Evolutionary conservation across 192 early-diverging fungal genomes (phyloP).

Genomic region (Podila minutissima): DNA sequence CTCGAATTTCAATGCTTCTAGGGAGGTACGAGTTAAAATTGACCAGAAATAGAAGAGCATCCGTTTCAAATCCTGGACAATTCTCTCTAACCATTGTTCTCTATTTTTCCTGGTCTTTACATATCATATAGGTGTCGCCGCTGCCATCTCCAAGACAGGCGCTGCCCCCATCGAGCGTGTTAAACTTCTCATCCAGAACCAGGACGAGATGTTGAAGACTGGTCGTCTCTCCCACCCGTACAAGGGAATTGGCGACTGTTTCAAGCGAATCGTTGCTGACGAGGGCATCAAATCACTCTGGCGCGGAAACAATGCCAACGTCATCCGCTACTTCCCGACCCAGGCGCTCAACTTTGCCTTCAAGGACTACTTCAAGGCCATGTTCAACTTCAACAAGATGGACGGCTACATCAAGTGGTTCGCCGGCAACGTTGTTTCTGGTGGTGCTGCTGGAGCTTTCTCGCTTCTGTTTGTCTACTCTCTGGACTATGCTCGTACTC

Average conservation of each 20-base stretch:
- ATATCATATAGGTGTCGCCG: slow-evolving; percentile 77
- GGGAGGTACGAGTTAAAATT: too few species aligned
- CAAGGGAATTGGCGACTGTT: slow-evolving; percentile 94
- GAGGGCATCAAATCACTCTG: slow-evolving; percentile 81
- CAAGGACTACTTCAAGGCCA: slow-evolving; percentile 97
- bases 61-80: too few species aligned
- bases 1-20: too few species aligned
- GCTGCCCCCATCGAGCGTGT: slow-evolving; percentile 99
- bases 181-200: slow-evolving; percentile 96
- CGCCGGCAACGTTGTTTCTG: slow-evolving; percentile 92
- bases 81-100: too few species aligned
- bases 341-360: slow-evolving; percentile 98
- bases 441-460: slow-evolving; percentile 94
- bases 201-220: slow-evolving; percentile 87
- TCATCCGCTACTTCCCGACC: slow-evolving; percentile 98
- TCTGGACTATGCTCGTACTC: slow-evolving; percentile 97
- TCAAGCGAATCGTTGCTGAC: slow-evolving; percentile 84
- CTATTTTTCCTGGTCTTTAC: too few species aligned
- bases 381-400: slow-evolving; percentile 85
- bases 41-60: too few species aligned
- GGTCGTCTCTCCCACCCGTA: slow-evolving; percentile 85
- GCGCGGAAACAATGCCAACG: slow-evolving; percentile 95
- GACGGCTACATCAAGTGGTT: slow-evolving; percentile 87
- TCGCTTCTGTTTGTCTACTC: slow-evolving; percentile 93
- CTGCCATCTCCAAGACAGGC: slow-evolving; percentile 97